Percentiles rank a stretch among this genome's conserved stretches.
These are phyloP conservation scores for Trichoderma arundinaceum DNA, from an alignment of 2,329 filamentous ascomycete species.

Conservation along the genomic window DNA sequence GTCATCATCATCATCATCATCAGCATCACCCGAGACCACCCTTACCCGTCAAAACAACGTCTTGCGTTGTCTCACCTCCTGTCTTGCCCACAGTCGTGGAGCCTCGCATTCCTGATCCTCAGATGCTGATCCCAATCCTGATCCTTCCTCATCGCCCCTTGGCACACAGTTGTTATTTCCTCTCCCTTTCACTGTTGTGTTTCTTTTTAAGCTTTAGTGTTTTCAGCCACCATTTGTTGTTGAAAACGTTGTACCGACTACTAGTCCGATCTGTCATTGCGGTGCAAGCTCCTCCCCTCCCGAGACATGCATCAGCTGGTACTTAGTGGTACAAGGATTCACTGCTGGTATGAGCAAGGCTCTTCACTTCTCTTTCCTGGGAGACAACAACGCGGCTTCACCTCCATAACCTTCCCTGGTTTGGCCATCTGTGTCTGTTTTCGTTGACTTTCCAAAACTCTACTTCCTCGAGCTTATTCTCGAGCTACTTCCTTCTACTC, in stretches of 20 bases:
- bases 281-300: slow-evolving; percentile 22
- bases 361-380: background rate
- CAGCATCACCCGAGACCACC: too few relatives aligned
- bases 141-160: background rate
- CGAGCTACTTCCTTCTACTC: background rate
- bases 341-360: background rate
- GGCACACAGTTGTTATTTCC: background rate
- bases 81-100: slow-evolving; percentile 6
- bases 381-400: background rate
- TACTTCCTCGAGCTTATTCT: background rate
- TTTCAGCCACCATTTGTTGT: slow-evolving; percentile 24
- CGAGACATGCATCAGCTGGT: slow-evolving; percentile 28
- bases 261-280: background rate
- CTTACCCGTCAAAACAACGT: too few relatives aligned
- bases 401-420: background rate
- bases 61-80: background rate
- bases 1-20: too few relatives aligned
- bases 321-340: slow-evolving; percentile 19
- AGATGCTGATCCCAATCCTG: slow-evolving; percentile 13
- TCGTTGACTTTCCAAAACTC: background rate
- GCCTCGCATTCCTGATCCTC: slow-evolving; percentile 13
- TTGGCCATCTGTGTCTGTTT: background rate
- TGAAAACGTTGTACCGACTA: background rate
- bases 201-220: slow-evolving; percentile 20
- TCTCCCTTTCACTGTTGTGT: too few relatives aligned